phyloP scores from a whole-genome alignment of 129 eudicot species.

The Glebionis coronaria region DNA sequence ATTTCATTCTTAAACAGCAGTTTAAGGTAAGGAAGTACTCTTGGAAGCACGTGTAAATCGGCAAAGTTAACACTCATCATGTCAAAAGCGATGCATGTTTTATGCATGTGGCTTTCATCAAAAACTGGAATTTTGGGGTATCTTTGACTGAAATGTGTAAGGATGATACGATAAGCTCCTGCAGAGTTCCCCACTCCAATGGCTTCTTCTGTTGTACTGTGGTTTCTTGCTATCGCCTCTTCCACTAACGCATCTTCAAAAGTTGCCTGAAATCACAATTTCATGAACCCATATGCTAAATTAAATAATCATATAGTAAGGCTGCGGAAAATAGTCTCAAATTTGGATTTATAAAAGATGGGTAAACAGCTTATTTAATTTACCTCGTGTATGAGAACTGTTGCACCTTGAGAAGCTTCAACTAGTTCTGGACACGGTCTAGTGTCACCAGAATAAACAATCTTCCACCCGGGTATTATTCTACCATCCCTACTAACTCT shows the following conservation, averaged over 20 bases:
- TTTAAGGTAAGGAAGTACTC: conserved; percentile 73
- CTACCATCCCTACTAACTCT: conserved; percentile 46
- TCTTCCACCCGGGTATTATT: conserved; percentile 79
- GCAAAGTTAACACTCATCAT: conserved; percentile 96
- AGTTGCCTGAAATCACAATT: conserved; percentile 59
- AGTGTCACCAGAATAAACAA: conserved; percentile 94
- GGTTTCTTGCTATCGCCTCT: conserved; percentile 86
- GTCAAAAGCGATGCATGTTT: conserved; percentile 87
- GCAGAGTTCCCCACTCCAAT: conserved; percentile 71
- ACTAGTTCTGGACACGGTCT: conserved; percentile 76
- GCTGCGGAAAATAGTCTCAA: background rate
- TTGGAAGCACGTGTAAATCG: conserved; percentile 72
- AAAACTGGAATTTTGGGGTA: conserved; percentile 90
- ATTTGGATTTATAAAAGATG: too few relatives aligned
- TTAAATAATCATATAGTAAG: too few relatives aligned
- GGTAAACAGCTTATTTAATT: background rate
- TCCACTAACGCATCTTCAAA: conserved; percentile 86
- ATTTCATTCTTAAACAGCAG: conserved; percentile 65
- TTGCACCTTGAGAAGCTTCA: conserved; percentile 79
- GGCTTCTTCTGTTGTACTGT: conserved; percentile 82
- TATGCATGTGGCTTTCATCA: conserved; percentile 66
- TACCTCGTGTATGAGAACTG: conserved; percentile 94
- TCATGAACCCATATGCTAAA: background rate
- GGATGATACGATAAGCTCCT: conserved; percentile 73
- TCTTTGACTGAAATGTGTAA: conserved; percentile 95